Evolutionary conservation across 208 protist species (phyloP).

Genomic region (Trypanosoma mega): DNA sequence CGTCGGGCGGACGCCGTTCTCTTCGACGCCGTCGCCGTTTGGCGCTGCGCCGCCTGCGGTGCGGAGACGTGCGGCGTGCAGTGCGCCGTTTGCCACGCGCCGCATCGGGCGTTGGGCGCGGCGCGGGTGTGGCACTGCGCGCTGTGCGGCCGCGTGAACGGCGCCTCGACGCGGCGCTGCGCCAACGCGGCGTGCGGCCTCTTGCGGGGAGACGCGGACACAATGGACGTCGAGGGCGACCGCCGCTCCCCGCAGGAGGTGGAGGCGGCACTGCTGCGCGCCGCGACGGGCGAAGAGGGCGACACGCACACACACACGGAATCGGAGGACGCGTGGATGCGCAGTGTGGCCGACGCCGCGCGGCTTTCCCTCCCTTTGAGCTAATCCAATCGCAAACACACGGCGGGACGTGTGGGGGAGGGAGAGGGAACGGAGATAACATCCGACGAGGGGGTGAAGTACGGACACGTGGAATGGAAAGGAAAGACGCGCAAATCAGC

Average conservation of each 20-base stretch:
- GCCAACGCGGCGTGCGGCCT: not conserved
- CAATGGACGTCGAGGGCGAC: not conserved
- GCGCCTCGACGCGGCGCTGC: not conserved
- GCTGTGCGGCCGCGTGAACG: not conserved
- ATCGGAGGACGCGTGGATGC: not conserved
- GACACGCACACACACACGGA: not conserved
- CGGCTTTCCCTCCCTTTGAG: not conserved
- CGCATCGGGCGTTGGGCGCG: conserved; percentile 27
- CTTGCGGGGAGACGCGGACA: not conserved
- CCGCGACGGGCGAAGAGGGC: not conserved
- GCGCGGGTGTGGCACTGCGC: conserved; percentile 10
- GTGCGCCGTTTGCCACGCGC: conserved; percentile 5
- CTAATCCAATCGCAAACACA: no score
- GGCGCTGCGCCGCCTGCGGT: not conserved
- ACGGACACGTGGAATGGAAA: no score
- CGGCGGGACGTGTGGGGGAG: no score
- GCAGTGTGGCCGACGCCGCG: not conserved
- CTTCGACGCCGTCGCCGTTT: no score
- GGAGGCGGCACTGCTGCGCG: conserved; percentile 9
- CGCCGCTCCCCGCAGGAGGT: no score
- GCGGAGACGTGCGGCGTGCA: not conserved
- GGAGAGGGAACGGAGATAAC: no score
- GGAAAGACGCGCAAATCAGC: no score
- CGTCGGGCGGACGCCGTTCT: conserved; percentile 1
- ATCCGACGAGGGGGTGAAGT: no score